Evolutionary conservation across 768 basidiomycete species (phyloP).

Genomic region (Gloeostereum incarnatum): DNA sequence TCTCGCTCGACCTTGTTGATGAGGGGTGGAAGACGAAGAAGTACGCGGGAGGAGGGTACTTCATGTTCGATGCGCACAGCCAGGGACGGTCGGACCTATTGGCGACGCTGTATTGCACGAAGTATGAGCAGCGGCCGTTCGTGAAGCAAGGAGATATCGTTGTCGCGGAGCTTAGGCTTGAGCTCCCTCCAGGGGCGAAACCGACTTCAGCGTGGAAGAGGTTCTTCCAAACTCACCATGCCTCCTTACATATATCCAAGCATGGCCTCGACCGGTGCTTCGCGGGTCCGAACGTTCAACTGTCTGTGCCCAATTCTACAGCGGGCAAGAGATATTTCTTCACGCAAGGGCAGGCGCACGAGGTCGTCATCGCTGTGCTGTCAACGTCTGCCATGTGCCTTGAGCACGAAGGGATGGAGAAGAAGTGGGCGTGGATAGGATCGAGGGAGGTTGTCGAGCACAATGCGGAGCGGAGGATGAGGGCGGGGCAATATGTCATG

Average conservation of each 20-base stretch:
- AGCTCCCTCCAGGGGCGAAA: too few species aligned
- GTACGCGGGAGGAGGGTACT: constrained; percentile 13
- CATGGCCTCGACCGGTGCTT: constrained; percentile 12
- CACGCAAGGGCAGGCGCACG: constrained; percentile 12
- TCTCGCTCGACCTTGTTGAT: constrained; percentile 8
- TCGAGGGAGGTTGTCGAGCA: background rate
- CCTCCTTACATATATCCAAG: constrained; percentile 11
- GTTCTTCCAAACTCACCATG: constrained; percentile 13
- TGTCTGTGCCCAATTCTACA: constrained; percentile 4
- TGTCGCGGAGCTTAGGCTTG: constrained; percentile 13
- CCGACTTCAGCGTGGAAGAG: too few species aligned
- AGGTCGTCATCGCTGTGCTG: constrained; percentile 10
- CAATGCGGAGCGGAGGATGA: too few species aligned
- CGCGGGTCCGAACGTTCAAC: constrained; percentile 9
- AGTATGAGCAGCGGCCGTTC: constrained; percentile 10
- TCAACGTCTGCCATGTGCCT: constrained; percentile 10
- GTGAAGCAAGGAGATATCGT: constrained; percentile 10
- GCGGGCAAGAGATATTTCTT: constrained; percentile 7
- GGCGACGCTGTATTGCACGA: constrained; percentile 14
- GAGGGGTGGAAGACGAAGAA: background rate
- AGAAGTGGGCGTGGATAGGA: constrained; percentile 13
- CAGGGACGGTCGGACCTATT: constrained; percentile 12
- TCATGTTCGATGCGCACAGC: constrained; percentile 11
- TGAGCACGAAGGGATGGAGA: constrained; percentile 14
- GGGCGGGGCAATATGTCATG: too few species aligned